Percentiles rank a stretch among this genome's conserved stretches.
Conservation (phyloP, 306 rosid genomes). For the Hippophae tibetana region DNA sequence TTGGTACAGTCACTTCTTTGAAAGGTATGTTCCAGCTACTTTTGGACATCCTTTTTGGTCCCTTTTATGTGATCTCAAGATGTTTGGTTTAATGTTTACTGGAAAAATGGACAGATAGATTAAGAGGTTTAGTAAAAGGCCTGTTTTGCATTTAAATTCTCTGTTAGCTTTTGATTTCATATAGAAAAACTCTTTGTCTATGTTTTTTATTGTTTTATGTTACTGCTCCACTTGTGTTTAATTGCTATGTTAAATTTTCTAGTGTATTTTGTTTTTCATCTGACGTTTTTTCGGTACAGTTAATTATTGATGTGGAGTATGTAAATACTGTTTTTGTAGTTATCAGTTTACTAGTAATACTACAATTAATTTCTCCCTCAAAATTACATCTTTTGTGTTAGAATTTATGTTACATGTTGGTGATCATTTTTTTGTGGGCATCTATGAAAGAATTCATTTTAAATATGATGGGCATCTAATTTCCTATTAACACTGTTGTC, state of each 20-base stretch:
- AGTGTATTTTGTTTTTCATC: no score
- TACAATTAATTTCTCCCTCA: no score
- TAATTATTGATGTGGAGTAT: no score
- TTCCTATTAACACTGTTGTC: no score
- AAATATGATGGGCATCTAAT: no score
- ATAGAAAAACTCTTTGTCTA: not conserved
- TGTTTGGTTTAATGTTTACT: slow-evolving; percentile 88
- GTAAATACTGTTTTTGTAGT: no score
- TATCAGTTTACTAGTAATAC: no score
- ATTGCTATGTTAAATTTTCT: not conserved
- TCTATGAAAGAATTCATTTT: no score
- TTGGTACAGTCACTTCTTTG: slow-evolving; percentile 94
- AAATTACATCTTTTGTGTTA: no score
- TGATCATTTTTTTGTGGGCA: no score
- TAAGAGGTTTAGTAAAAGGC: slow-evolving; percentile 95
- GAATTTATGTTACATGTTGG: no score
- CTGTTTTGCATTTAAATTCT: slow-evolving; percentile 61
- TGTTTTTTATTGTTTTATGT: not conserved
- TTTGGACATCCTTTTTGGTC: slow-evolving; percentile 97
- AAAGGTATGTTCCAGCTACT: slow-evolving; percentile 72
- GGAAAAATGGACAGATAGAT: slow-evolving; percentile 95
- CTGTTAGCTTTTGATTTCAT: not conserved
- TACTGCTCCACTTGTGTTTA: not conserved
- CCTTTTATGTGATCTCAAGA: slow-evolving; percentile 68
- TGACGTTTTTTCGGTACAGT: no score